Conservation (phyloP, 306 rosid genomes). For the Ziziphus jujuba region DNA sequence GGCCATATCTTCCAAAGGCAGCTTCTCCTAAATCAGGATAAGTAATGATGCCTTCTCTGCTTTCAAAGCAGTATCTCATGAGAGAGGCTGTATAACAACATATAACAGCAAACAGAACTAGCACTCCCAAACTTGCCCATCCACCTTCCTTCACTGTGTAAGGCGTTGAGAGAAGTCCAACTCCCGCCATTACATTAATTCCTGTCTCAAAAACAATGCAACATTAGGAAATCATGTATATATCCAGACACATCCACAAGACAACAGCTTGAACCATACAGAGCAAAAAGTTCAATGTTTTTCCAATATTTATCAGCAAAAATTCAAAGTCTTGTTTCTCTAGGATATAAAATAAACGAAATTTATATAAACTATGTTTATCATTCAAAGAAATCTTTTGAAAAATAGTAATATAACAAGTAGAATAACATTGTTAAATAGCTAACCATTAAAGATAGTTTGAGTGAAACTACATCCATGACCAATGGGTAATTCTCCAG, state of each 20-base stretch:
- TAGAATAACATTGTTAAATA: background rate
- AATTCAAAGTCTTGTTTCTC: background rate
- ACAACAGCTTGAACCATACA: background rate
- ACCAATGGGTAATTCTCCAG: constrained; percentile 57
- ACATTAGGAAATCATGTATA: constrained; percentile 9
- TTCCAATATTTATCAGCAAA: background rate
- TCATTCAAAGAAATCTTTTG: no score
- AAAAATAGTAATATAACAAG: background rate
- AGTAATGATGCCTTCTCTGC: constrained; percentile 55
- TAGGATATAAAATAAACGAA: background rate
- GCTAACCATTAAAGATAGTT: constrained; percentile 75
- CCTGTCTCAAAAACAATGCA: constrained; percentile 42
- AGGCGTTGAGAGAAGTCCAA: constrained; percentile 80
- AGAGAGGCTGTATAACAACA: constrained; percentile 82
- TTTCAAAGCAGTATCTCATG: constrained; percentile 74
- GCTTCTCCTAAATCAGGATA: constrained; percentile 91
- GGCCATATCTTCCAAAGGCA: constrained; percentile 78
- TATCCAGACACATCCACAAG: background rate
- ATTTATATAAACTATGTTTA: background rate
- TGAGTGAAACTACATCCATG: constrained; percentile 78
- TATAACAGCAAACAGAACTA: constrained; percentile 59
- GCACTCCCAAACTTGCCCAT: constrained; percentile 67
- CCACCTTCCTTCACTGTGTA: constrained; percentile 71
- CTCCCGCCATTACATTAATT: constrained; percentile 80
- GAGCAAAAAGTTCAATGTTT: background rate